Percentiles rank a stretch among this genome's conserved stretches.
Evolutionary conservation across 2,329 filamentous ascomycete species (phyloP).

Genomic region (Cordyceps cicadae): DNA sequence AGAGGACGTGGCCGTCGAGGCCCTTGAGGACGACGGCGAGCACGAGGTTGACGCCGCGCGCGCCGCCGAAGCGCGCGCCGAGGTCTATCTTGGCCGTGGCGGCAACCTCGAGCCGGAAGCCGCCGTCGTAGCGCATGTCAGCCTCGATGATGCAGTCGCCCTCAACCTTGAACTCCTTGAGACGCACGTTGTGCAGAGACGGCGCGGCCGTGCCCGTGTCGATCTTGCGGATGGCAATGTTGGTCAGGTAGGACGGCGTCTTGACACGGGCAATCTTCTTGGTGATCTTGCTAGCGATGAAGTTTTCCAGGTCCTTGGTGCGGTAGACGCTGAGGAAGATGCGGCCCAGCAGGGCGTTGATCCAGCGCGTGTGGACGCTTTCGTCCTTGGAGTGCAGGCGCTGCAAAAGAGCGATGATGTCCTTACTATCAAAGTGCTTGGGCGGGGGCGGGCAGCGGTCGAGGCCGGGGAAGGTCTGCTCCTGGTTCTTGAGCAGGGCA

Average conservation of each 20-base stretch:
- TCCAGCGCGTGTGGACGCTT: conserved; percentile 81
- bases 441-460: conserved; percentile 55
- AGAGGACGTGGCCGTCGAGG: conserved; percentile 73
- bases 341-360: conserved; percentile 84
- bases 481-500: conserved; percentile 76
- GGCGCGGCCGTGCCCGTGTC: conserved; percentile 82
- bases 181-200: conserved; percentile 76
- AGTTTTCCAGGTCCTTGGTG: conserved; percentile 70
- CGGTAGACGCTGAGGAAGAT: conserved; percentile 83
- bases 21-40: conserved; percentile 78
- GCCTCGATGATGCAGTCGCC: conserved; percentile 83
- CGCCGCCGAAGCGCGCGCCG: conserved; percentile 80
- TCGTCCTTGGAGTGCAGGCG: conserved; percentile 87
- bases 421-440: conserved; percentile 70
- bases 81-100: conserved; percentile 91
- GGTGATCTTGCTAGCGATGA: conserved; percentile 76
- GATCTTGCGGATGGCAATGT: conserved; percentile 73
- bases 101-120: conserved; percentile 80
- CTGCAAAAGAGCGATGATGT: conserved; percentile 85
- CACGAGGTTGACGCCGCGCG: conserved; percentile 76
- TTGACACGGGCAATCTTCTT: conserved; percentile 95
- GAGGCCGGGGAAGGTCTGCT: conserved; percentile 49
- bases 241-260: conserved; percentile 81
- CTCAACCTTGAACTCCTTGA: conserved; percentile 85
- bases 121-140: conserved; percentile 82